These are phyloP conservation scores for Talaromyces sp. DNA, from an alignment of 2,329 filamentous ascomycete species.

Conservation along the genomic window DNA sequence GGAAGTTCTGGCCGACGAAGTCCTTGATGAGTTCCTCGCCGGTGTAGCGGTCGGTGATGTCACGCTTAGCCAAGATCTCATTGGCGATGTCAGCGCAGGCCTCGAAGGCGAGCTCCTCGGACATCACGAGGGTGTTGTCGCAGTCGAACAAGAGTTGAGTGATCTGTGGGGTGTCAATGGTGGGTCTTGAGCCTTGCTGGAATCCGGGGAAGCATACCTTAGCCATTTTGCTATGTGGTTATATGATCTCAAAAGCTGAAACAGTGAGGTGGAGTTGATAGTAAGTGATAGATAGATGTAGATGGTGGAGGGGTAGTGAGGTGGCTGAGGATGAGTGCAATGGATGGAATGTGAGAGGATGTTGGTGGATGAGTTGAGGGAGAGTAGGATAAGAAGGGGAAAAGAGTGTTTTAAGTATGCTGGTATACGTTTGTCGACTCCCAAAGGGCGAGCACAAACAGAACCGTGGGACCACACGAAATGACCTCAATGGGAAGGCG, in stretches of 20 bases:
- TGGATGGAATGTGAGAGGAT: not conserved
- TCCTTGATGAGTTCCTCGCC: constrained; percentile 74
- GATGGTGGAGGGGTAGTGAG: constrained; percentile 1
- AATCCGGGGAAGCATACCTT: constrained; percentile 27
- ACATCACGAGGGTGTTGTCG: constrained; percentile 90
- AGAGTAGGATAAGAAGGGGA: not conserved
- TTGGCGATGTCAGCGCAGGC: constrained; percentile 88
- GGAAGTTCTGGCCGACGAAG: constrained; percentile 93
- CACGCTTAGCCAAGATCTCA: constrained; percentile 68
- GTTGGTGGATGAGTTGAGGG: not conserved
- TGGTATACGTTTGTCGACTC: not conserved
- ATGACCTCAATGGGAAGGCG: constrained; percentile 7
- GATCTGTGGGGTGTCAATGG: constrained; percentile 49
- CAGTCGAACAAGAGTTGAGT: constrained; percentile 69
- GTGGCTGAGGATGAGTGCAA: not conserved
- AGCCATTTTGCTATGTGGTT: constrained; percentile 23
- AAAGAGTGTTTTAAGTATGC: constrained; percentile 14
- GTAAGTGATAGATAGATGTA: not conserved
- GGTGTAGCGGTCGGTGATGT: constrained; percentile 68
- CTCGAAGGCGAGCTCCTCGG: constrained; percentile 86
- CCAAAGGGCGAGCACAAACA: not conserved
- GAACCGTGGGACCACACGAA: constrained; percentile 1
- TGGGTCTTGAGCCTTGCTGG: constrained; percentile 6
- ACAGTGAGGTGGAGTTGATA: not conserved
- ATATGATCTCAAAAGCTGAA: not conserved